Conservation (phyloP, 257 asterid species). For the Solanum ossicruentum region DNA sequence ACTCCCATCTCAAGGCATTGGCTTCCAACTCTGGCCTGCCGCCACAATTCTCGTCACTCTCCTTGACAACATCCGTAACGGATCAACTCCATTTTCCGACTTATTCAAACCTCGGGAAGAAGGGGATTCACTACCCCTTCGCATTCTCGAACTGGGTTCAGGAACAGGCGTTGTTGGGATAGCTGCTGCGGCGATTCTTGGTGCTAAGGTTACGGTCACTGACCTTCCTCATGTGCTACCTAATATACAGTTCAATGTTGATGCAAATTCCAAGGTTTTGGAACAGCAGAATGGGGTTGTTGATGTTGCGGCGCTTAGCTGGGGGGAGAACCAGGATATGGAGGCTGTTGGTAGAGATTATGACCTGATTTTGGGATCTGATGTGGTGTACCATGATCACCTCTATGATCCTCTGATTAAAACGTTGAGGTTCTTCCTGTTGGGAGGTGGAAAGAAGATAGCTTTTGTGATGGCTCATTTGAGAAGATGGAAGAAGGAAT, state of each 20-base stretch:
- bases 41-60: slow-evolving; percentile 58
- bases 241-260: slow-evolving; percentile 52
- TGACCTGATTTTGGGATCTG: slow-evolving; percentile 73
- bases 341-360: slow-evolving; percentile 42
- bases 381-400: slow-evolving; percentile 64
- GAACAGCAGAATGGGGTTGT: slow-evolving; percentile 30
- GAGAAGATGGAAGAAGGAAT: slow-evolving; percentile 78
- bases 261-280: slow-evolving; percentile 36
- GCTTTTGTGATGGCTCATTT: slow-evolving; percentile 56
- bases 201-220: slow-evolving; percentile 62
- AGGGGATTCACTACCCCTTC: slow-evolving; percentile 13
- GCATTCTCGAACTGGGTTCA: slow-evolving; percentile 86
- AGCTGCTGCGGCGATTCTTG: slow-evolving; percentile 70
- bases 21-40: slow-evolving; percentile 98
- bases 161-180: slow-evolving; percentile 86
- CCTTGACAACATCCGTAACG: slow-evolving; percentile 33
- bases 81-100: slow-evolving; percentile 15
- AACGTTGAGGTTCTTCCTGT: slow-evolving; percentile 33
- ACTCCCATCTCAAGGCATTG: slow-evolving; percentile 68
- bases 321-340: slow-evolving; percentile 61
- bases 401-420: slow-evolving; percentile 47
- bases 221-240: slow-evolving; percentile 80
- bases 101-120: not conserved
- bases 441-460: slow-evolving; percentile 22
- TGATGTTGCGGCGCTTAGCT: slow-evolving; percentile 39